Percentiles rank a stretch among this genome's conserved stretches.
Conservation (phyloP, 768 basidiomycete species). For the Phylloporus sp. region DNA sequence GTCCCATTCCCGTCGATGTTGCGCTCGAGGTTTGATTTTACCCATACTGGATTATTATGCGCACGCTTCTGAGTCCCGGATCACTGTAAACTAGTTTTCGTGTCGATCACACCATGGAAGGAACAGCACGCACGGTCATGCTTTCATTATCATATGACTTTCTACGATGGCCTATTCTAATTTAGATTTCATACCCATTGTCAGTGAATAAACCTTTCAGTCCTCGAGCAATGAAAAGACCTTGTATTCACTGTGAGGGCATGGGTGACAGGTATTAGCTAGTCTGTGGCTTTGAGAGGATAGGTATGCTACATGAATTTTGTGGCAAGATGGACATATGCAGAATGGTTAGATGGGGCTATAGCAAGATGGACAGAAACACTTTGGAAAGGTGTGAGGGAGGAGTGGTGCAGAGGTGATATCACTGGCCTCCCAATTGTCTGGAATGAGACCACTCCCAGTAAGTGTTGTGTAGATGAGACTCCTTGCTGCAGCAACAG, state of each 20-base stretch:
- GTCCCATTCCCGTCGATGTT: not conserved
- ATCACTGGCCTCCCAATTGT: constrained; percentile 40
- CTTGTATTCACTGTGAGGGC: not conserved
- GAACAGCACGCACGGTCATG: constrained; percentile 1
- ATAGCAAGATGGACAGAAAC: constrained; percentile 42
- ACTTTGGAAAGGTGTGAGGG: constrained; percentile 22
- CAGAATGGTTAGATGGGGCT: constrained; percentile 38
- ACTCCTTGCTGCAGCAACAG: constrained; percentile 45
- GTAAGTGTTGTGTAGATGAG: constrained; percentile 41
- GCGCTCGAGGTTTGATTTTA: constrained; percentile 3
- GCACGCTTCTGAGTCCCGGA: constrained; percentile 2
- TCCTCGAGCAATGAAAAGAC: not conserved
- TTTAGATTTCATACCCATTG: not conserved
- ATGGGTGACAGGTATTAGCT: not conserved
- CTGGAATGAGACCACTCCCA: constrained; percentile 27
- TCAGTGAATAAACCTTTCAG: not conserved
- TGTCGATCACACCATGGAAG: constrained; percentile 3
- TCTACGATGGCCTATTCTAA: constrained; percentile 11
- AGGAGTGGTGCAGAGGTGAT: constrained; percentile 21
- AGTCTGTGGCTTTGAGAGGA: too few relatives aligned
- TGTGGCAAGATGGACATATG: not conserved
- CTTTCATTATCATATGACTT: constrained; percentile 5
- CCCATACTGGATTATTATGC: constrained; percentile 5
- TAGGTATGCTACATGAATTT: not conserved
- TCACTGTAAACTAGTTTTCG: constrained; percentile 16